Conservation (phyloP, 2,329 filamentous ascomycete species). For the Fusarium setosum region DNA sequence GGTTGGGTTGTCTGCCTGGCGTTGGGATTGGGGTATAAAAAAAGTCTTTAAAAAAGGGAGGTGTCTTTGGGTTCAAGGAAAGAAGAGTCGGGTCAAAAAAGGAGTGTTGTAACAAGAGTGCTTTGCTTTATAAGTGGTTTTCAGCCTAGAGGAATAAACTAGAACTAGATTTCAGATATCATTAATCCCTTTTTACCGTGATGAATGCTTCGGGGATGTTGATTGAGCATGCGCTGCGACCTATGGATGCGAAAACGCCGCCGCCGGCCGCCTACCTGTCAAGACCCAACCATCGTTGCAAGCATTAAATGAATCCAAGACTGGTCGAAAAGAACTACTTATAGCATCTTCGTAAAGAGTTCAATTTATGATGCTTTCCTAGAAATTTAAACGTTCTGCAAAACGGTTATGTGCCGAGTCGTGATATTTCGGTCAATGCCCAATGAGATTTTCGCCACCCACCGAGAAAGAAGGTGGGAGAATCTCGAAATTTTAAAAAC, state of each 20-base stretch:
- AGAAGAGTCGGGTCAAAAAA: background rate
- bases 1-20: background rate
- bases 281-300: too few species aligned
- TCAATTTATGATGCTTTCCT: too few species aligned
- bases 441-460: constrained; percentile 42
- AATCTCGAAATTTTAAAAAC: constrained; percentile 43
- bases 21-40: constrained; percentile 15
- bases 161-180: constrained; percentile 14
- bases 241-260: too few species aligned
- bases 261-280: too few species aligned
- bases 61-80: constrained; percentile 1
- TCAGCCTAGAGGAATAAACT: too few species aligned
- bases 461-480: constrained; percentile 41
- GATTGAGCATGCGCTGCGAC: too few species aligned
- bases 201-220: too few species aligned
- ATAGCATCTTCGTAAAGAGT: too few species aligned
- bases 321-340: too few species aligned
- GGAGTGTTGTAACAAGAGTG: constrained; percentile 1
- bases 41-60: background rate
- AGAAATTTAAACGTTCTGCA: too few species aligned
- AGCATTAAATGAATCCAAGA: too few species aligned
- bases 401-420: background rate
- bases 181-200: too few species aligned
- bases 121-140: background rate
- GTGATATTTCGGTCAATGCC: constrained; percentile 27